Evolutionary conservation across 495 filamentous ascomycete genomes (phyloP).

Genomic region (Antarctomyces pellizariae): DNA sequence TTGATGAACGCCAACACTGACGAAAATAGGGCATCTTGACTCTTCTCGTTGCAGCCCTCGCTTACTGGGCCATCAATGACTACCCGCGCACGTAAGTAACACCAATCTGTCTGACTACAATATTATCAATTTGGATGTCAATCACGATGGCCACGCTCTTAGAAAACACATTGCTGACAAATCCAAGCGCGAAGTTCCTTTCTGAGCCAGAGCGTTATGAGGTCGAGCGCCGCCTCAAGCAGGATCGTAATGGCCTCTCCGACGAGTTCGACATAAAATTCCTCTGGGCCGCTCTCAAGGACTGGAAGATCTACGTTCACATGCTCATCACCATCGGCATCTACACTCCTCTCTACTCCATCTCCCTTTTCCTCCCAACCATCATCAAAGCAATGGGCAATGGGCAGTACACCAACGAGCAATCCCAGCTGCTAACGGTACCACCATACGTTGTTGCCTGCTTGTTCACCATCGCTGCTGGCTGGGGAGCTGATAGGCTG

Average conservation of each 20-base stretch:
- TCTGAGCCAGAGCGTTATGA: slow-evolving; percentile 22
- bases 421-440: slow-evolving; percentile 43
- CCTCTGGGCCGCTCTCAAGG: slow-evolving; percentile 35
- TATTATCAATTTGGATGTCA: background rate
- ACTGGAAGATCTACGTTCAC: slow-evolving; percentile 39
- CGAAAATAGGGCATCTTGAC: too few species aligned
- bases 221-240: slow-evolving; percentile 23
- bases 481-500: slow-evolving; percentile 29
- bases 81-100: slow-evolving; percentile 25
- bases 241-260: slow-evolving; percentile 37
- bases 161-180: slow-evolving; percentile 2
- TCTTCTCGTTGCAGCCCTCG: slow-evolving; percentile 15
- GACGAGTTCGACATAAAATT: slow-evolving; percentile 47
- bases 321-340: slow-evolving; percentile 24
- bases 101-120: slow-evolving; percentile 1
- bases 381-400: slow-evolving; percentile 40
- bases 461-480: slow-evolving; percentile 25
- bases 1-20: background rate
- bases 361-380: slow-evolving; percentile 43
- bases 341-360: slow-evolving; percentile 36
- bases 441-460: slow-evolving; percentile 41
- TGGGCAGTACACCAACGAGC: slow-evolving; percentile 33
- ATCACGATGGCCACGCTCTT: slow-evolving; percentile 3
- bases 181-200: slow-evolving; percentile 23
- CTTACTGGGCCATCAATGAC: slow-evolving; percentile 32